phyloP scores from a whole-genome alignment of 2,329 filamentous ascomycete species.

The Camillea tinctor region DNA sequence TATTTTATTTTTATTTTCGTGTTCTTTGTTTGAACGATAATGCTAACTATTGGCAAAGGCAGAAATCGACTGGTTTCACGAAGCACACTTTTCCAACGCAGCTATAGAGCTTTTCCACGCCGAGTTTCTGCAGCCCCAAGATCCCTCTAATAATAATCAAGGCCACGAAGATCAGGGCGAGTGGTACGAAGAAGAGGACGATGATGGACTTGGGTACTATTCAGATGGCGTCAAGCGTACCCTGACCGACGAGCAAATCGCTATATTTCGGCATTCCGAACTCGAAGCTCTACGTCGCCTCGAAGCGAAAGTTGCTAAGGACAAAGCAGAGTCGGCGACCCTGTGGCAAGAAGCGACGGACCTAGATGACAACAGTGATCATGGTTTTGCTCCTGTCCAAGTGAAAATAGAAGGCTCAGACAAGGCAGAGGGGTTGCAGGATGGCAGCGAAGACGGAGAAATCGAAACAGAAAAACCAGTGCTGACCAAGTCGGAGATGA shows the following conservation, averaged over 20 bases:
- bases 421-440: constrained; percentile 19
- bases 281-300: constrained; percentile 68
- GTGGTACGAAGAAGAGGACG: constrained; percentile 40
- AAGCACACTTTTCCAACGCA: constrained; percentile 55
- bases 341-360: constrained; percentile 10
- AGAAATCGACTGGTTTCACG: constrained; percentile 59
- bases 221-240: constrained; percentile 83
- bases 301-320: constrained; percentile 35
- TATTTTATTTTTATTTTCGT: not conserved
- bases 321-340: constrained; percentile 15
- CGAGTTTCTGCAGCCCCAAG: constrained; percentile 42
- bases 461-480: constrained; percentile 30
- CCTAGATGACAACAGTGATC: constrained; percentile 5
- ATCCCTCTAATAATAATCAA: constrained; percentile 15
- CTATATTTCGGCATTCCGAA: constrained; percentile 87
- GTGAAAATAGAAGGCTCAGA: constrained; percentile 9
- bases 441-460: constrained; percentile 34
- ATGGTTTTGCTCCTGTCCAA: not conserved
- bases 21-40: constrained; percentile 18
- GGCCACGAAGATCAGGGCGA: constrained; percentile 31
- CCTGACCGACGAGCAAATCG: constrained; percentile 86
- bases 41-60: constrained; percentile 43
- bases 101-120: constrained; percentile 46
- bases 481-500: constrained; percentile 25
- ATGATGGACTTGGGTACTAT: constrained; percentile 79